These are phyloP conservation scores for Plectranthus barbatus DNA, from an alignment of 257 asterid species.

Conservation along the genomic window DNA sequence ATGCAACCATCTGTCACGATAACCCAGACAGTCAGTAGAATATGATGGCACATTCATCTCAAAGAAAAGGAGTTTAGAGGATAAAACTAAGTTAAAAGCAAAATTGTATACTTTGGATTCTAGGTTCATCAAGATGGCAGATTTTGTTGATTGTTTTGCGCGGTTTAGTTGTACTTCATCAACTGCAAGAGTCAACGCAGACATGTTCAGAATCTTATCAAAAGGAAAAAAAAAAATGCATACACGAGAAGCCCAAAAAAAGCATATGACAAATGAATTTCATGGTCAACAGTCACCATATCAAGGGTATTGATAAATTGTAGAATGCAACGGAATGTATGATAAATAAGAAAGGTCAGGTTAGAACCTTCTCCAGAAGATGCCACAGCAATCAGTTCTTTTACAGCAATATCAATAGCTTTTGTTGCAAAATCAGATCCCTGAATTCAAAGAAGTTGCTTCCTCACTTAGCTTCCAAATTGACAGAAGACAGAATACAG, in stretches of 20 bases:
- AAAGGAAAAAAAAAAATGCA: background rate
- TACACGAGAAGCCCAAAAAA: background rate
- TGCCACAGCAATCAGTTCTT: slow-evolving; percentile 64
- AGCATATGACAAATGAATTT: background rate
- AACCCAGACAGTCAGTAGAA: background rate
- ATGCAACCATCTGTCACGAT: slow-evolving; percentile 53
- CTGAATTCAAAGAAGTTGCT: slow-evolving; percentile 33
- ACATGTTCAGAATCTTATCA: background rate
- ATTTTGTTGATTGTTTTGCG: slow-evolving; percentile 76
- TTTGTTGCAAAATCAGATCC: slow-evolving; percentile 57
- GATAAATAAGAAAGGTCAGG: background rate
- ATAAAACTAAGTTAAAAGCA: background rate
- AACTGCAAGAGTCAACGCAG: slow-evolving; percentile 33
- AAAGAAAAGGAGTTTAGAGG: background rate
- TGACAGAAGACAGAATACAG: background rate
- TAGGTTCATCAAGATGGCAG: slow-evolving; percentile 92
- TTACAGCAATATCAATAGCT: slow-evolving; percentile 62
- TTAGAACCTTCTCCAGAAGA: slow-evolving; percentile 55
- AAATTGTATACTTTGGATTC: slow-evolving; percentile 73
- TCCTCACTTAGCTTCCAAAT: slow-evolving; percentile 1
- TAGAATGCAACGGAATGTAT: slow-evolving; percentile 9
- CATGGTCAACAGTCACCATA: background rate
- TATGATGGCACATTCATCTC: background rate
- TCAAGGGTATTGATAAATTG: background rate
- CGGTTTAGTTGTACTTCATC: slow-evolving; percentile 62